Conservation (phyloP, 2,329 filamentous ascomycete genomes). For the Lasiodiplodia sp. region DNA sequence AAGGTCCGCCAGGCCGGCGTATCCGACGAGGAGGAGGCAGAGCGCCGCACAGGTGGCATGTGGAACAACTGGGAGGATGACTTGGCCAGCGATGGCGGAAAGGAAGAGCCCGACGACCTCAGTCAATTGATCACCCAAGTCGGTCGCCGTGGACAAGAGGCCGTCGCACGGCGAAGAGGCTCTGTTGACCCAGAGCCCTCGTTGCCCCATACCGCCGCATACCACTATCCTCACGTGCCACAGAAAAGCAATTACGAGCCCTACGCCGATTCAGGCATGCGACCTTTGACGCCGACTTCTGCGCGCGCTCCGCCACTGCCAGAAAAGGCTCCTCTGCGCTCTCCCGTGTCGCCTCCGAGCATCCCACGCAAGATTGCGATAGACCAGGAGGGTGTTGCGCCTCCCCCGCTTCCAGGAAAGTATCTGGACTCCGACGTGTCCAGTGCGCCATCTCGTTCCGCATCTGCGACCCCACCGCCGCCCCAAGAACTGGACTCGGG, state of each 20-base stretch:
- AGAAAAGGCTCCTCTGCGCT: conserved; percentile 34
- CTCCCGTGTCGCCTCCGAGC: conserved; percentile 14
- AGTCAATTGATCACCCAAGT: conserved; percentile 61
- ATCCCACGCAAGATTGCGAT: conserved; percentile 24
- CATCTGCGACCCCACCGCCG: conserved; percentile 37
- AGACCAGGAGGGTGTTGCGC: conserved; percentile 5
- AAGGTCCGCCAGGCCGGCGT: conserved; percentile 62
- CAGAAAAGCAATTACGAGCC: conserved; percentile 46
- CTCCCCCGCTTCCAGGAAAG: conserved; percentile 40
- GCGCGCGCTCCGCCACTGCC: conserved; percentile 49
- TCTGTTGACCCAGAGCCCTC: background rate
- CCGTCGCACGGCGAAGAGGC: conserved; percentile 38
- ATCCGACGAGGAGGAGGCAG: conserved; percentile 64
- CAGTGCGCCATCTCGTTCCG: conserved; percentile 36
- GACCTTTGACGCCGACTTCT: conserved; percentile 22
- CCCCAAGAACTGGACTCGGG: conserved; percentile 52
- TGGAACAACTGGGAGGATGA: conserved; percentile 63
- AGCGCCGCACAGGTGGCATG: conserved; percentile 60
- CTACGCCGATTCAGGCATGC: conserved; percentile 39
- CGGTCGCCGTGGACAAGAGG: conserved; percentile 46
- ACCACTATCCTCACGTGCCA: conserved; percentile 56
- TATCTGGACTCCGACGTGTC: conserved; percentile 31
- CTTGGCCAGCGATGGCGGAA: conserved; percentile 38
- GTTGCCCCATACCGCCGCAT: conserved; percentile 37
- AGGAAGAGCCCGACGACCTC: conserved; percentile 52